Evolutionary conservation across 2,329 filamentous ascomycete genomes (phyloP), one percentile per base, ranked within the genome.

Genomic region (Fusarium sororula): DNA sequence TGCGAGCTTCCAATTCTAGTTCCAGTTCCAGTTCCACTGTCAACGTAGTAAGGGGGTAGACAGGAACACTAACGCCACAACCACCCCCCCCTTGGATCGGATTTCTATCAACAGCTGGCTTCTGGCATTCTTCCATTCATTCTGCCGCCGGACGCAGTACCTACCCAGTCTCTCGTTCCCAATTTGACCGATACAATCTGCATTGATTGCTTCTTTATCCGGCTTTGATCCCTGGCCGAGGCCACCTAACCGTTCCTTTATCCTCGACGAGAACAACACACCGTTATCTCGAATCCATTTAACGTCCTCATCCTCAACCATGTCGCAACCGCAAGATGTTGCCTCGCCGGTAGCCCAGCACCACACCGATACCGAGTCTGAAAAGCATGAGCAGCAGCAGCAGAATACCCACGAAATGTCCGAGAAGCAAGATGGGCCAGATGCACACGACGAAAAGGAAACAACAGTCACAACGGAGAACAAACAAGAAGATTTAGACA

Each of bases 301-400:
- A 51, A 56, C 50, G 59, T 57, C 54, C 56, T 57, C 50, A 63
- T 53, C 53, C 59, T 59, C 61, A 74, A 42, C 65, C 75, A 83
- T 83, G 82, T 79, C 81, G 72, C 81, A 82, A 74, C 76, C 74
- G 61, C 79, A 79, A 65, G 79, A 81, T 56, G 71, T 68, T 67
- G 75, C 75, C 61, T 79, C 78, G 48, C 71, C 75, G 59, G 74
- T 74, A 66, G 59, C 68, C 42, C 63, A 74, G 58, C 51, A 61
- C 17, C 64, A 68, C 47, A 38, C 54, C 51, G 57, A 70, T 30
- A 42, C 32, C n/a, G 63, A 70, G 15, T 51, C 63, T 28, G 57
- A 73, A 48, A 62, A 75, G 35, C 60, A 71, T 39, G 63, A 73
- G 44, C 63, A 30, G 44, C 44, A 45, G 51, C 35, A 54, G 56